Evolutionary conservation across 1,284 basidiomycete genomes (phyloP).

Genomic region (Ceratobasidium sp.): DNA sequence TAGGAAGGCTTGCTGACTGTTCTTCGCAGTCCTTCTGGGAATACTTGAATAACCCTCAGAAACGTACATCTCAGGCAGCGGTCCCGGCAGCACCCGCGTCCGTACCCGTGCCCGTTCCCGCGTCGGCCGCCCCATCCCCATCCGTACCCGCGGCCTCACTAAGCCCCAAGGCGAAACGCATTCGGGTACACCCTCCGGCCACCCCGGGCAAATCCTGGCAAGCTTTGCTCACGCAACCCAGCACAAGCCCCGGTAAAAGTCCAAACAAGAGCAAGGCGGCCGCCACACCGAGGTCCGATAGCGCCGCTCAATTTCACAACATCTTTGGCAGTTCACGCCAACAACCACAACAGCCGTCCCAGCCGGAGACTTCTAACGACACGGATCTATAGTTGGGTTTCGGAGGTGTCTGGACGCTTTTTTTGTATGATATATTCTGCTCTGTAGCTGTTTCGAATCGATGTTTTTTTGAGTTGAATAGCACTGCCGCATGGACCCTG

Average conservation of each 20-base stretch:
- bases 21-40: conserved; percentile 30
- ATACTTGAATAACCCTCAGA: conserved; percentile 2
- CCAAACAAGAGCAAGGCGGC: not conserved
- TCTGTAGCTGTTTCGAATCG: not conserved
- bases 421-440: not conserved
- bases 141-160: not conserved
- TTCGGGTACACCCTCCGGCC: too few relatives aligned
- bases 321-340: not conserved
- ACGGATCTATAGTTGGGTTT: not conserved
- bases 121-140: not conserved
- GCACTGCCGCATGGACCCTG: not conserved
- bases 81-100: not conserved
- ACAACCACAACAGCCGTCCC: not conserved
- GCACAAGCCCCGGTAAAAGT: too few relatives aligned
- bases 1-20: not conserved
- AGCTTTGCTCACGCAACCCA: too few relatives aligned
- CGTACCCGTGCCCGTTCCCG: not conserved
- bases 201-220: too few relatives aligned
- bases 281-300: not conserved
- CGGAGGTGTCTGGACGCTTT: not conserved
- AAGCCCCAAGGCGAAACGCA: not conserved
- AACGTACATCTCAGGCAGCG: not conserved
- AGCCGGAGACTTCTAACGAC: not conserved
- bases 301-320: conserved; percentile 2
- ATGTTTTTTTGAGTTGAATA: not conserved